Evolutionary conservation across 768 basidiomycete genomes (phyloP).

Genomic region (Suillus decipiens): DNA sequence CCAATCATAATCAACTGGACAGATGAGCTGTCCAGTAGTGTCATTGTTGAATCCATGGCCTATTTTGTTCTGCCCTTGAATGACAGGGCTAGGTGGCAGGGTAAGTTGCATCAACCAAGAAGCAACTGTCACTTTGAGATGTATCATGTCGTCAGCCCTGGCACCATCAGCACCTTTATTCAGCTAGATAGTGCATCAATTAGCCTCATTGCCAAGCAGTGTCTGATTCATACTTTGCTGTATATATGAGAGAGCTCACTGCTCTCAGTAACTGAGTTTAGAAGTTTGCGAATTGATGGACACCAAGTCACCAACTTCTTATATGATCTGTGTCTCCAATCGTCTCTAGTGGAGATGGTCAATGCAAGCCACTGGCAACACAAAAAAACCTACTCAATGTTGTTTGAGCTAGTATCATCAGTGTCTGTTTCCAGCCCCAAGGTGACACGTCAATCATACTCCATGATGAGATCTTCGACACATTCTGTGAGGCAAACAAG

Average conservation of each 20-base stretch:
- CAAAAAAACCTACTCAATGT: background rate
- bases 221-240: background rate
- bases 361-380: no score
- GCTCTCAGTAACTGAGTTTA: background rate
- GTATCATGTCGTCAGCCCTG: background rate
- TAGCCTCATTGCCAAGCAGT: background rate
- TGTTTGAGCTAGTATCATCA: background rate
- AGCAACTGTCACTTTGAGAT: background rate
- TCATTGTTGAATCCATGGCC: constrained; percentile 13
- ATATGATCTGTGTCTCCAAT: background rate
- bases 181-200: background rate
- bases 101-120: background rate
- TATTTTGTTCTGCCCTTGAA: background rate
- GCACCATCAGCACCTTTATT: constrained; percentile 2
- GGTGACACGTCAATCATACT: constrained; percentile 12
- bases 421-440: background rate
- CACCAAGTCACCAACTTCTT: constrained; percentile 15
- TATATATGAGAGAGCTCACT: background rate
- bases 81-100: background rate
- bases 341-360: constrained; percentile 9
- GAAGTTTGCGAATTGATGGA: background rate
- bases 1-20: constrained; percentile 21
- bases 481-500: constrained; percentile 13
- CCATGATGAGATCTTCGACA: constrained; percentile 10
- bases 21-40: constrained; percentile 13